Evolutionary conservation across 768 basidiomycete species (phyloP), one percentile per base, ranked within the genome.

Genomic region (Boletus pseudo-olivaceus): DNA sequence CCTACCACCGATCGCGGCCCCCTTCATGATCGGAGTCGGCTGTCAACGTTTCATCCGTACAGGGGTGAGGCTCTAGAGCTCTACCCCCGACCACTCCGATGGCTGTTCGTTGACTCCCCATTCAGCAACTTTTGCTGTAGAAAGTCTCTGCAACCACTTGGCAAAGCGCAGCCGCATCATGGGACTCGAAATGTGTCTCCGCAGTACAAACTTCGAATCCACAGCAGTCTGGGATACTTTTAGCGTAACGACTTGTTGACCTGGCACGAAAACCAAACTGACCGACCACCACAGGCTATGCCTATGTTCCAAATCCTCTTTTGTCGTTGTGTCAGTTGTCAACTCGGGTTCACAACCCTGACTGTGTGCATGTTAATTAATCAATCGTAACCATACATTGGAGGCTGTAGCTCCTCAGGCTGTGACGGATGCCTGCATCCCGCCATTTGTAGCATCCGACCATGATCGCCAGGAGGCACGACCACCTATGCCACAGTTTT

Each of bases 1-100:
- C 57, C 42, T 40, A 51, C 66, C 65, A 65, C 57, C 43, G 65
- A 66, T 66, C 65, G 35, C 46, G 32, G 35, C 48, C 54, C 38
- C 59, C 65, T 47, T 47, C 62, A 29, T 65, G 64, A 67, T 66
- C 63, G 66, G 63, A 46, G 40, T 49, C 55, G 51, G 57, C 39
- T 43, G 44, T 54, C 19, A 38, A 12, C 41, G 47, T 57, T 58
- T 55, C 60, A 54, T 20, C 23, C 33, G 23, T 20, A 26, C 51
- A 37, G 33, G 33, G 33, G 17, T 11, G 27, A 19, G n/a, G 19
- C 38, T 20, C 35, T 35, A 35, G 34, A 10, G 17, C n/a, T 20
- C 4, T 47, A 32, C 49, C 43, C 49, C 45, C 35, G 34, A 48
- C 34, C 34, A 48, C 47, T 27, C 34, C n/a, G 26, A 48, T 32